Evolutionary conservation across 2,329 filamentous ascomycete species (phyloP), one percentile per base, ranked within the genome.

Genomic region (Alternaria ethzedia): DNA sequence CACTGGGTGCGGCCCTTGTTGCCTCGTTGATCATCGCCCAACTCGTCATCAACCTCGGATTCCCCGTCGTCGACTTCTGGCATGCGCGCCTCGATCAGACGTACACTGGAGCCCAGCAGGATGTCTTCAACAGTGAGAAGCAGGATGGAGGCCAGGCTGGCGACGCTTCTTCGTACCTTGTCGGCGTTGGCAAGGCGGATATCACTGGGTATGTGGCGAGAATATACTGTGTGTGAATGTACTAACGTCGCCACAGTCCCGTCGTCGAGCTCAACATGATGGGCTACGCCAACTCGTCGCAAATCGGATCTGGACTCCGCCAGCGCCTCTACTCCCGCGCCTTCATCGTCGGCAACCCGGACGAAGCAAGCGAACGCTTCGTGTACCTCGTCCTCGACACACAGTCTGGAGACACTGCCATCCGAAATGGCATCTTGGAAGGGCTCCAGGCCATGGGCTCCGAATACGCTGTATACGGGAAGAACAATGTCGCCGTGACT

Each of bases 211-310:
- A 83, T 25, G 70, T 43, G 15, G 15, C 7, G 26, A 23, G 20
- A 12, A 8, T 9, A 10, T 6, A 25, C 23, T 2, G 4, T 7
- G 4, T 23, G 30, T 3, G 20, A 45, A 41, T 32, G 17, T 30
- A 55, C 71, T 77, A 59, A 74, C 57, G 7, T 2, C 7, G 12
- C 11, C 15, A 6, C 59, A 88, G 92, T 3, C 93, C 94, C 0
- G 93, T 96, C 12, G 94, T 96, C 21, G 93, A 97, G 79, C 87
- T 97, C 75, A 94, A 93, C 73, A 87, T 97, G 77, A 96, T 95
- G 86, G 94, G 94, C 65, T 97, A 97, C 83, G 95, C 95, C 30
- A 91, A 94, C 78, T 84, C 90, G n/a, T 87, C 87, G 45, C 95
- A 98, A 82, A 82, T 91, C 28, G 95, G 95, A 49, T 90, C 89